Evolutionary conservation across 73 alveolate genomes (phyloP), one percentile per base, ranked within the genome.

Genomic region (Tetrahymena elliotti): DNA sequence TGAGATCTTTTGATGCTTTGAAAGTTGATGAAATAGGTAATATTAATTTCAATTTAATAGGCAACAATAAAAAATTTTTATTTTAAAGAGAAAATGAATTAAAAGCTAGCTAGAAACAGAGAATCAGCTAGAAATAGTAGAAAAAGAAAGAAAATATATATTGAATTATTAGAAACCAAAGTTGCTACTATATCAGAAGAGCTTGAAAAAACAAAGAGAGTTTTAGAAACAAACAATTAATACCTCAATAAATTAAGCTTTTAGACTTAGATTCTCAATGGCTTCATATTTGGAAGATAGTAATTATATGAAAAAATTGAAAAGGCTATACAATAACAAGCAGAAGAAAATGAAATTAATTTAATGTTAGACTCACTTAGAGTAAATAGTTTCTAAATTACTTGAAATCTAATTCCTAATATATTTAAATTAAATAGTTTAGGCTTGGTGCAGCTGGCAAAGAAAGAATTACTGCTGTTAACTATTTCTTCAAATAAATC

Each of bases 401-500:
- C 0, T 27, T 68, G 0, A 18, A 22, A 12, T 22, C 0, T 68
- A 68, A 1, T 68, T 2, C 10, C 10, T 68, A 68, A 18, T 68
- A 10, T 68, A 31, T 68, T 27, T 18, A 2, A 22, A 4, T 68
- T 22, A 6, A 6, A 68, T 68, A 68, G 88, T 94, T 94, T 38
- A 94, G 96, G 31, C 93, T 94, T 37, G 96, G 96, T 31, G 93
- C 96, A 33, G 96, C 94, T 36, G 96, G 96, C 1, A 94, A 94
- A 27, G 94, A 94, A 33, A 94, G 94, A 94, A 84, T 94, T 3
- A 84, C 92, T 24, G 96, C 96, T 39, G 92, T 93, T 31, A 94
- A 94, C 27, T 94, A 94, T 33, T 94, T 94, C 93, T 84, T 94
- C 35, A 31, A 82, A 24, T 84, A 94, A 84, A 94, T 94, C 6